Base-by-base conservation (phyloP, 371 early-diverging fungal genomes). In the Rhizopus arrhizus region DNA sequence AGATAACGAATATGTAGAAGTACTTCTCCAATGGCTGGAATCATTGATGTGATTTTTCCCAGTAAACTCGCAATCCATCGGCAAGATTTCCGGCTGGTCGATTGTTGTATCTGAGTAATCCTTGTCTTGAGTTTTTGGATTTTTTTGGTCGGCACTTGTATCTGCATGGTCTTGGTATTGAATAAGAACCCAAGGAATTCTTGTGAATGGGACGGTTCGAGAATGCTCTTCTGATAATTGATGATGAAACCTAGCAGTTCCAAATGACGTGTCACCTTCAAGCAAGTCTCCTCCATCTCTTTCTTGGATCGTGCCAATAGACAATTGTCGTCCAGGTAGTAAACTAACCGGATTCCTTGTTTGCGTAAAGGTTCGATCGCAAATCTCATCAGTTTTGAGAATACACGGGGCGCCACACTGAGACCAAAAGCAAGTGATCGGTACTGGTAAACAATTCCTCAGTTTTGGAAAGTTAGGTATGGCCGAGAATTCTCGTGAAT, bases 261-360 rank as follows among this genome's bases (percentile, higher is more conserved):
- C 29, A 58, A 16, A 48, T 58, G 58, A 7, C 10, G 12, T 9
- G 29, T n/a, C 3, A 47, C n/a, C n/a, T 0, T 31, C 15, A 15
- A 5, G 0, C 22, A n/a, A 22, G 15, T 11, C 16, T 16, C 12
- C 13, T 6, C 8, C 43, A 56, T 51, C 42, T 43, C 28, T 36
- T 31, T 12, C 33, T 34, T 32, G 1, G 48, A 2, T 34, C 53
- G 42, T 13, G 12, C 42, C 1, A 57, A 5, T 4, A 56, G 8
- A 36, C 52, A 62, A 31, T 57, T 53, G 33, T 57, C 62, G 53
- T 62, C 57, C 22, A 62, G 34, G n/a, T 57, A 62, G 28, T 62
- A 62, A 4, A 62, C 10, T 38, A 49, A 10, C 3, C 55, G 12
- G 12, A 64, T 54, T 4, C 53, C 55, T 41, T 54, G 3, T 29